Percentiles rank a stretch among this genome's conserved stretches.
Evolutionary conservation across 2,329 filamentous ascomycete species (phyloP).

Genomic region (Aspergillus felis): DNA sequence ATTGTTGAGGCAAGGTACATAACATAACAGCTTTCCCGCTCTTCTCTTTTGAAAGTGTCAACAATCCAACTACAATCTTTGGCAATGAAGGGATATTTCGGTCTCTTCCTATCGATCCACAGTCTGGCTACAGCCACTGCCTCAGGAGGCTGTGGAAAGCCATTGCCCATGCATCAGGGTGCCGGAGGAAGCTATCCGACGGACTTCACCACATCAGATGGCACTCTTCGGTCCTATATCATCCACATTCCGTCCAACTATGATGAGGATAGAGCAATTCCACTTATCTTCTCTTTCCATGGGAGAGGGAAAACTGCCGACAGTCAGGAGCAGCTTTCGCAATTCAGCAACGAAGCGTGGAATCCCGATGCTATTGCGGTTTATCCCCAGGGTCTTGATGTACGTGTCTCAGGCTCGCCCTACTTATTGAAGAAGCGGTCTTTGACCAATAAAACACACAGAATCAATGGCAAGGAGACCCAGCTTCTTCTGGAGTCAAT

Average conservation of each 20-base stretch:
- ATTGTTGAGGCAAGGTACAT: no score
- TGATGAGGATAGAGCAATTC: constrained; percentile 30
- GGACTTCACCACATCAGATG: constrained; percentile 15
- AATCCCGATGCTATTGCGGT: constrained; percentile 44
- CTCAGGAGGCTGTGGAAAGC: constrained; percentile 15
- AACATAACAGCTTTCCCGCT: no score
- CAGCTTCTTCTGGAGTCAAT: constrained; percentile 34
- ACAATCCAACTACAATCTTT: neutral
- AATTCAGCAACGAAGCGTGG: constrained; percentile 43
- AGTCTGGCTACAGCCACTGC: constrained; percentile 4
- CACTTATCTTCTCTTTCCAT: constrained; percentile 49
- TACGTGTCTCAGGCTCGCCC: constrained; percentile 12
- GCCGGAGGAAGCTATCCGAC: constrained; percentile 4
- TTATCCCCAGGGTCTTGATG: constrained; percentile 42
- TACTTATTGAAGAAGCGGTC: neutral
- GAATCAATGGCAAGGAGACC: constrained; percentile 44
- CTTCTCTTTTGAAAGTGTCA: no score
- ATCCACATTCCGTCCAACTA: constrained; percentile 32
- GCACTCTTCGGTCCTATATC: constrained; percentile 18
- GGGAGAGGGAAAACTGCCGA: constrained; percentile 37
- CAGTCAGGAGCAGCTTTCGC: constrained; percentile 41
- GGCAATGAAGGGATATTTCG: neutral
- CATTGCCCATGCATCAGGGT: constrained; percentile 9
- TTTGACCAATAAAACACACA: neutral
- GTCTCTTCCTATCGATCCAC: constrained; percentile 9